These are phyloP conservation scores for Hondaea fermentalgiana DNA, from an alignment of 108 stramenopile species.

Conservation along the genomic window DNA sequence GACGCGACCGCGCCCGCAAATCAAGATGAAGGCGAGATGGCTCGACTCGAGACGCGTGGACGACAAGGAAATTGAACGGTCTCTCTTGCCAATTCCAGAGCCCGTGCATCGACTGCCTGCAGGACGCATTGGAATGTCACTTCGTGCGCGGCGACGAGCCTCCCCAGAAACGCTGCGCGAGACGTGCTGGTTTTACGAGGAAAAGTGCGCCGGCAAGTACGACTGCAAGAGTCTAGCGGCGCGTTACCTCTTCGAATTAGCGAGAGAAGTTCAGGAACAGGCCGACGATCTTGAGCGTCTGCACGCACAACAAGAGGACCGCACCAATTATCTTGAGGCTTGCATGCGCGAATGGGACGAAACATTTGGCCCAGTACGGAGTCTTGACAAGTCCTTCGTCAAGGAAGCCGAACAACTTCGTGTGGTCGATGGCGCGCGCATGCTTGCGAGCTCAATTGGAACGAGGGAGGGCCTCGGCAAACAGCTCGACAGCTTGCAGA, in stretches of 20 bases:
- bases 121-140: conserved; percentile 42
- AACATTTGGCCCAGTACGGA: background rate
- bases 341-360: conserved; percentile 9
- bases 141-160: conserved; percentile 52
- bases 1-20: too few relatives aligned
- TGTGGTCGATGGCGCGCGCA: background rate
- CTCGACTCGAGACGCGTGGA: background rate
- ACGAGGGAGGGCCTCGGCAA: background rate
- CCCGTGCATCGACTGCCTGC: background rate
- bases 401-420: background rate
- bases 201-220: conserved; percentile 60
- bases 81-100: background rate
- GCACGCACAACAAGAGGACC: background rate
- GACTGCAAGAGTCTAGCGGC: conserved; percentile 58
- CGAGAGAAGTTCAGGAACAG: conserved; percentile 47
- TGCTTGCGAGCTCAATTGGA: background rate
- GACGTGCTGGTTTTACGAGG: conserved; percentile 65
- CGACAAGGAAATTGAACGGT: background rate
- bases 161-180: conserved; percentile 53
- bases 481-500: background rate
- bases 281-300: background rate
- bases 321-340: background rate
- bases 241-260: conserved; percentile 62
- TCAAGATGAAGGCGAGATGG: background rate
- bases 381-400: background rate